phyloP scores from a whole-genome alignment of 257 asterid genomes.

The Gynochthodes officinalis region DNA sequence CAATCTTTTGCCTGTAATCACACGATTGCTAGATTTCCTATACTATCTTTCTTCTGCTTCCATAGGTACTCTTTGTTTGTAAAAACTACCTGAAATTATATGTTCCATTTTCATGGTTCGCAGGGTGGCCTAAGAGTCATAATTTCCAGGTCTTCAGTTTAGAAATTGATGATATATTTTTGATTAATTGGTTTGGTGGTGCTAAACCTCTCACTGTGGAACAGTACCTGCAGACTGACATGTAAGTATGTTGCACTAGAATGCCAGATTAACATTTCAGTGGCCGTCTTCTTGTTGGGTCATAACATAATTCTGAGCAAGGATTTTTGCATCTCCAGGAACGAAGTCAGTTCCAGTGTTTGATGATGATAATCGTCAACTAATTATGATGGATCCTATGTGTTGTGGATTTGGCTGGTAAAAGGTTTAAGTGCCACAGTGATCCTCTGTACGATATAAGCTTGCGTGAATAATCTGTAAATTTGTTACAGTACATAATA shows the following conservation, averaged over 20 bases:
- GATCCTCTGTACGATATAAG: background rate
- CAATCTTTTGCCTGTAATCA: background rate
- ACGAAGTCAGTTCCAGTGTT: background rate
- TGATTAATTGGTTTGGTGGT: conserved; percentile 94
- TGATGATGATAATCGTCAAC: background rate
- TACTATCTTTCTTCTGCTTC: background rate
- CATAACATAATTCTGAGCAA: background rate
- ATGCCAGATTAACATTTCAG: background rate
- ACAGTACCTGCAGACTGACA: conserved; percentile 52
- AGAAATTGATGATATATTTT: conserved; percentile 63
- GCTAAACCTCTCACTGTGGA: conserved; percentile 90
- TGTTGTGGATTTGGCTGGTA: background rate
- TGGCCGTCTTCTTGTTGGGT: background rate
- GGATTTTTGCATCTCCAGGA: conserved; percentile 20
- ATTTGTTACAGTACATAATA: too few relatives aligned
- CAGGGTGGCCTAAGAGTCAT: conserved; percentile 91
- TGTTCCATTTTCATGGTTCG: conserved; percentile 13
- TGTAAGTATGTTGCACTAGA: conserved; percentile 37
- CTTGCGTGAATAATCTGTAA: background rate
- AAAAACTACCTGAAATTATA: background rate
- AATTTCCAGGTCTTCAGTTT: conserved; percentile 67
- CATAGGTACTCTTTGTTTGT: background rate
- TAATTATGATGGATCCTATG: background rate
- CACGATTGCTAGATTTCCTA: background rate
- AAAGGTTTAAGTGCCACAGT: background rate